Conservation (phyloP, 2,329 filamentous ascomycete genomes). For the Lasiodiplodia theobromae region DNA sequence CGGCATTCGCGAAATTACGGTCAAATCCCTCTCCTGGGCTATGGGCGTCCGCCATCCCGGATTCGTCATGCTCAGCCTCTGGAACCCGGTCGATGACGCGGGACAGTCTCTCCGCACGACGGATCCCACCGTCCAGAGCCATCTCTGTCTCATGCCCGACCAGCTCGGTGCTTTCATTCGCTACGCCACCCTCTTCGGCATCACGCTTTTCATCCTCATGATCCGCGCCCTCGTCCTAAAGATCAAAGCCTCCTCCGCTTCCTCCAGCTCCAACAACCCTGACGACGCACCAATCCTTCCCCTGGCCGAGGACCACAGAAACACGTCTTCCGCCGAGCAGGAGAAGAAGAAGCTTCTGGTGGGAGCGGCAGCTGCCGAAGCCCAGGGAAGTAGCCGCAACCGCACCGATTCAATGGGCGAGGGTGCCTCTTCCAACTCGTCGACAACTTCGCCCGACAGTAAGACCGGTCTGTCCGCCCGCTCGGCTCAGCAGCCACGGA, state of each 20-base stretch:
- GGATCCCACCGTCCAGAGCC: conserved; percentile 76
- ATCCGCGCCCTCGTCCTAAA: conserved; percentile 48
- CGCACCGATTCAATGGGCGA: conserved; percentile 32
- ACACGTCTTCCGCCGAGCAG: conserved; percentile 34
- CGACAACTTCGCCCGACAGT: conserved; percentile 37
- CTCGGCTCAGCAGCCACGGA: conserved; percentile 35
- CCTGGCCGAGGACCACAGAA: conserved; percentile 34
- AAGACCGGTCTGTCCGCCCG: conserved; percentile 38
- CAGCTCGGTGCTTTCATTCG: conserved; percentile 83
- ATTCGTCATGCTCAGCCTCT: conserved; percentile 86
- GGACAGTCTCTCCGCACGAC: conserved; percentile 48
- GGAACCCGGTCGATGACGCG: conserved; percentile 79
- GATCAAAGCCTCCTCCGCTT: background rate
- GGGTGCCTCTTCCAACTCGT: conserved; percentile 42
- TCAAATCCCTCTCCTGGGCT: conserved; percentile 94
- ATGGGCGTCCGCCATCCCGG: conserved; percentile 93
- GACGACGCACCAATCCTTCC: conserved; percentile 37
- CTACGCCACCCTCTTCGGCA: conserved; percentile 70
- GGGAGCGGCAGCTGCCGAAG: conserved; percentile 17
- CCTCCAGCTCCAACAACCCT: conserved; percentile 24
- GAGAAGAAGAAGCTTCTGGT: conserved; percentile 34
- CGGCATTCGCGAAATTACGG: conserved; percentile 78
- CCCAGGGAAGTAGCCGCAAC: conserved; percentile 5
- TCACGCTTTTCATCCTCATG: conserved; percentile 59
- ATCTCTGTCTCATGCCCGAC: conserved; percentile 88